Evolutionary conservation across 2,329 filamentous ascomycete species (phyloP).

Genomic region (Achaetomium macrosporum): DNA sequence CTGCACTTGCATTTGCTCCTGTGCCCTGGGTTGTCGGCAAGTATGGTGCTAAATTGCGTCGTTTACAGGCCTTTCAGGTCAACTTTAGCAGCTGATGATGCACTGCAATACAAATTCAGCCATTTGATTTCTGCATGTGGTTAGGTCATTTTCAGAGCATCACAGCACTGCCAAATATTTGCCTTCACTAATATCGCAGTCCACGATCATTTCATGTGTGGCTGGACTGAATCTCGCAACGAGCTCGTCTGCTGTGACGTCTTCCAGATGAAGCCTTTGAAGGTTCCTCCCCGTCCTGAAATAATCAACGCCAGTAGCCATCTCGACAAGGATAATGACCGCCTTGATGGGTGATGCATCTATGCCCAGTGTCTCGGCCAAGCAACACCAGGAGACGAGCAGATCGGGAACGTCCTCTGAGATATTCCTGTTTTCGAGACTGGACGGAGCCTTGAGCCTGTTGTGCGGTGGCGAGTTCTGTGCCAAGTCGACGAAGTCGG

Average conservation of each 20-base stretch:
- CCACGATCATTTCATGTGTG: neutral
- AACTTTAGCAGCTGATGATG: neutral
- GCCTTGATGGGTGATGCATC: neutral
- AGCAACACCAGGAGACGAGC: neutral
- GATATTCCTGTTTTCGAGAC: neutral
- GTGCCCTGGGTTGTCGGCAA: conserved; percentile 5
- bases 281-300: neutral
- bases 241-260: neutral
- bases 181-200: too few species aligned
- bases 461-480: conserved; percentile 1
- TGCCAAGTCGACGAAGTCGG: neutral
- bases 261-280: neutral
- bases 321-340: neutral
- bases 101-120: neutral
- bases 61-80: neutral
- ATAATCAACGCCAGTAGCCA: neutral
- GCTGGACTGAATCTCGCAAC: neutral
- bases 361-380: neutral
- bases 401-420: conserved; percentile 4
- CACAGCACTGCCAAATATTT: too few species aligned
- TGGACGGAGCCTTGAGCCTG: neutral
- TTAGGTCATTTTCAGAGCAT: neutral
- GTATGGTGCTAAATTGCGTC: neutral
- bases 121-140: too few species aligned
- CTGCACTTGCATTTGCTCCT: conserved; percentile 11